Evolutionary conservation across 164 flowering plant genomes (phyloP), one percentile per base, ranked within the genome.

Genomic region (Umbilicus rupestris): DNA sequence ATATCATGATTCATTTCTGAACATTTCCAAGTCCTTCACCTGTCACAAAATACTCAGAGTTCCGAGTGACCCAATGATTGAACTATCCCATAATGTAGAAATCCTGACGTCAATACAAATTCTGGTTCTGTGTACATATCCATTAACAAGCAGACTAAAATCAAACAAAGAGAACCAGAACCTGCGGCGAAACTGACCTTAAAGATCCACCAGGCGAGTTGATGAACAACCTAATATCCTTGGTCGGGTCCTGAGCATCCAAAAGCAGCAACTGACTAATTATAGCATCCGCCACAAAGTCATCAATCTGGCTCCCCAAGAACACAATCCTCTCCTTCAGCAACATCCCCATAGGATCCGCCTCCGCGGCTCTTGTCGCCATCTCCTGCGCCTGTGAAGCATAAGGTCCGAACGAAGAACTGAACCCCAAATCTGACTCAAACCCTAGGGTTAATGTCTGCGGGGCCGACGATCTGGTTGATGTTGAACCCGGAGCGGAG

Each of bases 121-220:
- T n/a, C n/a, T n/a, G n/a, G n/a, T n/a, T n/a, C n/a, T n/a, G n/a
- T n/a, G n/a, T n/a, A n/a, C n/a, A n/a, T n/a, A n/a, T n/a, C n/a
- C n/a, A n/a, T n/a, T 35, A 5, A 35, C 37, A 35, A 7, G 37
- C 37, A 35, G 4, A 35, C 37, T 7, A 35, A 0, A 35, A 3
- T 35, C 37, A 35, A 35, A 3, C 37, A 35, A 35, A 5, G 6
- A 3, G 37, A 35, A 35, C 37, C 37, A 35, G n/a, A n/a, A n/a
- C n/a, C n/a, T n/a, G n/a, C n/a, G n/a, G n/a, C 19, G 15, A 44
- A 44, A 44, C n/a, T 44, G 3, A 44, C 97, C 96, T 92, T 26
- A 89, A 76, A 14, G 95, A 84, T 15, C 98, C 98, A 49, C 98
- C 98, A 44, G 92, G 80, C 6, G 88, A 90, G 67, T 90, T 90